Conservation (phyloP, 2,329 filamentous ascomycete species). For the Neopestalotiopsis sp. region DNA sequence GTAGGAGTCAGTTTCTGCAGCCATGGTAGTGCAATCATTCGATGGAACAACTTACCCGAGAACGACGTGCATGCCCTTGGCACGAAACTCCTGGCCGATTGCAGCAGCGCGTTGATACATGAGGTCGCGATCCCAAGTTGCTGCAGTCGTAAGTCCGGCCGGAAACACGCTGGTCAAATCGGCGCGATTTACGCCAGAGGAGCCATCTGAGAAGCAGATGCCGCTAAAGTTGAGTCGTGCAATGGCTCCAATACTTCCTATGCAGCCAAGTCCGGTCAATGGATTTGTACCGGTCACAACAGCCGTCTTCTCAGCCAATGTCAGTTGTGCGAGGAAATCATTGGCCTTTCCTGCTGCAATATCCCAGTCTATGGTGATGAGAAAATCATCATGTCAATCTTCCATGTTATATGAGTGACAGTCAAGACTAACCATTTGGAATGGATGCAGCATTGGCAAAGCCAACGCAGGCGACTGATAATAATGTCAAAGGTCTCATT, state of each 20-base stretch:
- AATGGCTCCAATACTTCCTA: constrained; percentile 50
- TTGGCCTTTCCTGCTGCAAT: constrained; percentile 51
- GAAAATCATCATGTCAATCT: too few species aligned
- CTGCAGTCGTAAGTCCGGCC: constrained; percentile 71
- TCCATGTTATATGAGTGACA: too few species aligned
- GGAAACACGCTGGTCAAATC: constrained; percentile 75
- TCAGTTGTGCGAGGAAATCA: constrained; percentile 68
- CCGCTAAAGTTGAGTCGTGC: constrained; percentile 60
- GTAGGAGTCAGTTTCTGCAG: too few species aligned
- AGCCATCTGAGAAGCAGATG: constrained; percentile 73
- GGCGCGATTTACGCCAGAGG: constrained; percentile 68
- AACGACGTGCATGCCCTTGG: constrained; percentile 75
- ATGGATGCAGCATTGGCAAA: too few species aligned
- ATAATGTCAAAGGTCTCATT: too few species aligned
- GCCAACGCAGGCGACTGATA: too few species aligned
- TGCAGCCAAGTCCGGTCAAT: constrained; percentile 21
- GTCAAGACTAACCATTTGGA: too few species aligned
- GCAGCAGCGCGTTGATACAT: constrained; percentile 50
- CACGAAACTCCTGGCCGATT: constrained; percentile 65
- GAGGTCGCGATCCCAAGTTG: constrained; percentile 72
- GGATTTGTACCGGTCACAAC: neutral
- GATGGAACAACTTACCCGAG: constrained; percentile 47
- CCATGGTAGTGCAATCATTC: too few species aligned
- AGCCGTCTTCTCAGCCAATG: constrained; percentile 64
- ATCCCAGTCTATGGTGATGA: too few species aligned